phyloP scores from a whole-genome alignment of 768 basidiomycete species.

The Termitomyces titanicus region DNA sequence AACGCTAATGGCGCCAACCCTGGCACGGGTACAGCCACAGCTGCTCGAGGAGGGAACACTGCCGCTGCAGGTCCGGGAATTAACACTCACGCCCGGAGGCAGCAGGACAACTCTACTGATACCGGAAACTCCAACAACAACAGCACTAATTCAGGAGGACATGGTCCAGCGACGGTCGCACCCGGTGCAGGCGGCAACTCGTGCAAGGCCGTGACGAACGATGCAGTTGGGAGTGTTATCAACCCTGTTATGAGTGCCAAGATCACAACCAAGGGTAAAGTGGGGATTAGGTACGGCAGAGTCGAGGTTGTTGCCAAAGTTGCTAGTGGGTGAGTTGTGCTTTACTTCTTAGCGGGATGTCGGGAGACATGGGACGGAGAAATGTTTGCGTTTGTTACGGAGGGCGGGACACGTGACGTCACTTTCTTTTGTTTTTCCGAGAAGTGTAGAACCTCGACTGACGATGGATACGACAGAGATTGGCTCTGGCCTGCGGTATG shows the following conservation, averaged over 20 bases:
- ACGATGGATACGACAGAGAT: conserved; percentile 22
- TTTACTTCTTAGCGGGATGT: not conserved
- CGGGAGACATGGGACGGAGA: not conserved
- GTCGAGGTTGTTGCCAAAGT: conserved; percentile 62
- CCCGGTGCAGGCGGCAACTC: conserved; percentile 23
- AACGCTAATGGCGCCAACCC: not conserved
- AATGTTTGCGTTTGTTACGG: conserved; percentile 1
- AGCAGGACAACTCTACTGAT: too few species aligned
- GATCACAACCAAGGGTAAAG: conserved; percentile 62
- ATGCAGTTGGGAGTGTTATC: conserved; percentile 43
- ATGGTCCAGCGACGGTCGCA: too few species aligned
- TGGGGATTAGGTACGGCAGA: conserved; percentile 54
- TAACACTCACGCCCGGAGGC: not conserved
- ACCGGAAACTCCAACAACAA: not conserved
- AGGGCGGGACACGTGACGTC: not conserved
- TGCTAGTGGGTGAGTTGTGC: conserved; percentile 40
- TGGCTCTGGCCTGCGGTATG: conserved; percentile 80
- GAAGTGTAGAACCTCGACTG: not conserved
- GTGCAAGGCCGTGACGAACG: conserved; percentile 32
- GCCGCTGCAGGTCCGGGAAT: too few species aligned
- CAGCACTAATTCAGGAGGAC: too few species aligned
- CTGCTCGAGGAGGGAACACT: not conserved
- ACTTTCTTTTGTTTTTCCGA: not conserved
- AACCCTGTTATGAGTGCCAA: conserved; percentile 78
- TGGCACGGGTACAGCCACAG: not conserved